Percentiles rank a stretch among this genome's conserved stretches.
These are phyloP conservation scores for Alternaria hordeiaustralica DNA, from an alignment of 2,329 filamentous ascomycete genomes.

Conservation along the genomic window DNA sequence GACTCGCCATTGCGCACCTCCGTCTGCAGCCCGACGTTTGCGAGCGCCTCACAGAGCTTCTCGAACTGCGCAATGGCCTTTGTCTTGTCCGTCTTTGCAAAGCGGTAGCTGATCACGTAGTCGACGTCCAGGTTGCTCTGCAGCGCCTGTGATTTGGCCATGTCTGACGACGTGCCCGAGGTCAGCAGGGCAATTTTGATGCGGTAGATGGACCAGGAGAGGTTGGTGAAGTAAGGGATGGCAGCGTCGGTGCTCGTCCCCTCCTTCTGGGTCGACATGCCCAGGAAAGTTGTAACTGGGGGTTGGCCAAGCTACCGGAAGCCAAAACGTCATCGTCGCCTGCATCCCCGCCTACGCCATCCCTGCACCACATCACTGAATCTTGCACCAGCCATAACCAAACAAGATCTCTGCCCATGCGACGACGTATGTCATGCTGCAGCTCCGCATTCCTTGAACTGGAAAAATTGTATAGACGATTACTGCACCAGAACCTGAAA, in stretches of 20 bases:
- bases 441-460: not conserved
- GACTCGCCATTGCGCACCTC: conserved; percentile 84
- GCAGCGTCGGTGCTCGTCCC: conserved; percentile 15
- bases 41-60: conserved; percentile 76
- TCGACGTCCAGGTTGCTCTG: conserved; percentile 75
- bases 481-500: not conserved
- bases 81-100: conserved; percentile 69
- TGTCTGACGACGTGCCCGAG: conserved; percentile 29
- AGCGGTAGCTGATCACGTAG: conserved; percentile 83
- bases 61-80: conserved; percentile 78
- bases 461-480: not conserved
- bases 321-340: conserved; percentile 39
- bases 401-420: conserved; percentile 3
- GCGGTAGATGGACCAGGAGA: conserved; percentile 24
- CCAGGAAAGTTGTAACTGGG: conserved; percentile 33
- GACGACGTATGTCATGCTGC: not conserved
- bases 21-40: conserved; percentile 79
- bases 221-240: conserved; percentile 26
- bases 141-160: conserved; percentile 49
- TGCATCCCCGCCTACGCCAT: conserved; percentile 19
- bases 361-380: conserved; percentile 29
- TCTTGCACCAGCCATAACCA: conserved; percentile 1
- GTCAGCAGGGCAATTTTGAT: conserved; percentile 27
- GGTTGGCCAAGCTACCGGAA: conserved; percentile 30
- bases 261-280: conserved; percentile 24